Conservation (phyloP, 139 green algal genomes). For the Auxenochlorella pyrenoidosa region DNA sequence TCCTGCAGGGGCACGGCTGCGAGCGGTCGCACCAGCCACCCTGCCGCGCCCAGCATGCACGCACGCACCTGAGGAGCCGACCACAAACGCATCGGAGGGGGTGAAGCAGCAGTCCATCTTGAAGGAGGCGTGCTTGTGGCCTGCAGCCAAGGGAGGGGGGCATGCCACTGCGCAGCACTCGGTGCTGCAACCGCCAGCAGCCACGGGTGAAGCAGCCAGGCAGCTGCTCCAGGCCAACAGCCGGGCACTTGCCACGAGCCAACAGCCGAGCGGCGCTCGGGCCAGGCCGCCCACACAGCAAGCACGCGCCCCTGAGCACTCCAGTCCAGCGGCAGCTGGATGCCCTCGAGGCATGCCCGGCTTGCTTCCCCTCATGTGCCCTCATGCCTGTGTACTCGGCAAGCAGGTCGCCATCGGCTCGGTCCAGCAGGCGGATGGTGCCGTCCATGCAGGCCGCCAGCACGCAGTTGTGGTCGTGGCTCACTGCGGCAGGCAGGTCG, state of each 20-base stretch:
- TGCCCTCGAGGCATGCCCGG: no score
- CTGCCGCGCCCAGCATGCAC: no score
- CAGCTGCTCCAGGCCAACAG: neutral
- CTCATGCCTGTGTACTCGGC: conserved; percentile 71
- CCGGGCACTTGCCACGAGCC: no score
- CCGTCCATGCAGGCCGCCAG: conserved; percentile 84
- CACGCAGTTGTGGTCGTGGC: conserved; percentile 62
- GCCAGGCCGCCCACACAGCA: no score
- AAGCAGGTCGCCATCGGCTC: conserved; percentile 76
- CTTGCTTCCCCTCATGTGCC: no score
- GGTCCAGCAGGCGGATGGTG: conserved; percentile 72
- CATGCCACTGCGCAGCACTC: neutral
- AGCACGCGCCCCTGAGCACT: no score
- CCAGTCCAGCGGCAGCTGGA: no score
- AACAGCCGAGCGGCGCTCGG: no score
- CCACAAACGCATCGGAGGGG: conserved; percentile 77
- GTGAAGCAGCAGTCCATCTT: conserved; percentile 87
- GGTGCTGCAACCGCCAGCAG: neutral
- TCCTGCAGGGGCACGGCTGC: no score
- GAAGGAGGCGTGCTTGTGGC: conserved; percentile 71
- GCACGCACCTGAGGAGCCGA: conserved; percentile 77
- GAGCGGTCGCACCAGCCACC: no score
- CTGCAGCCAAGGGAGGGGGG: conserved; percentile 14
- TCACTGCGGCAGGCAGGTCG: conserved; percentile 52
- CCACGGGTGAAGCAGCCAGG: neutral